These are phyloP conservation scores for Aureobasidium mangrovei DNA, from an alignment of 2,329 filamentous ascomycete genomes.

Conservation along the genomic window DNA sequence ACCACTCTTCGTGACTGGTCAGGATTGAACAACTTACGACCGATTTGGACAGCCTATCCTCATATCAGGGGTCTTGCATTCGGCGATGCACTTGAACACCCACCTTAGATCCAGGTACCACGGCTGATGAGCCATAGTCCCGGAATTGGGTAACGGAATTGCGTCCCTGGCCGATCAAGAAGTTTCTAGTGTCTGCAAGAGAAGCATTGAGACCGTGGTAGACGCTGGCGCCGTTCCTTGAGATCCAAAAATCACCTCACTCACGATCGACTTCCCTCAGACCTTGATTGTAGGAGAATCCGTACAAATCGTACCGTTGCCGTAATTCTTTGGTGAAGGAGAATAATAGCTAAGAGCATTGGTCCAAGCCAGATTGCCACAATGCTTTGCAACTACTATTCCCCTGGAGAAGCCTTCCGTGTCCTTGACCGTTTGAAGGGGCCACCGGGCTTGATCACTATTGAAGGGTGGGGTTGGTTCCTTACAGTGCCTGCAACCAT, in stretches of 20 bases:
- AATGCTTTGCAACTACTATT: too few relatives aligned
- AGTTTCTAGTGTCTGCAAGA: not conserved
- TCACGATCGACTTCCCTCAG: not conserved
- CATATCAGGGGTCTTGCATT: not conserved
- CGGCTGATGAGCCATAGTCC: not conserved
- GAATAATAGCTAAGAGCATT: too few relatives aligned
- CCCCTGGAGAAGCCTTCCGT: too few relatives aligned
- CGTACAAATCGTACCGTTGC: too few relatives aligned
- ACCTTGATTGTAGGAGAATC: too few relatives aligned
- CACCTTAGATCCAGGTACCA: not conserved
- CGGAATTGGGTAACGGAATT: not conserved
- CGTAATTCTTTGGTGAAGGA: too few relatives aligned
- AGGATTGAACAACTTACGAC: not conserved
- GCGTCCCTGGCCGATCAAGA: not conserved
- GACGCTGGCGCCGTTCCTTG: not conserved
- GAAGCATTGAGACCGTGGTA: not conserved
- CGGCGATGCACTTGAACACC: not conserved
- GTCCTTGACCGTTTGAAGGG: not conserved
- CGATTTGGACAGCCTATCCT: not conserved
- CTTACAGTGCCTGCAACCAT: not conserved
- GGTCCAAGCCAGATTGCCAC: too few relatives aligned
- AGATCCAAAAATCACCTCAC: not conserved
- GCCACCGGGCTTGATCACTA: not conserved
- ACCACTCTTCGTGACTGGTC: not conserved
- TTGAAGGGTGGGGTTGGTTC: not conserved